phyloP scores from a whole-genome alignment of 257 asterid species.

The Fraxinus quadrangulata region DNA sequence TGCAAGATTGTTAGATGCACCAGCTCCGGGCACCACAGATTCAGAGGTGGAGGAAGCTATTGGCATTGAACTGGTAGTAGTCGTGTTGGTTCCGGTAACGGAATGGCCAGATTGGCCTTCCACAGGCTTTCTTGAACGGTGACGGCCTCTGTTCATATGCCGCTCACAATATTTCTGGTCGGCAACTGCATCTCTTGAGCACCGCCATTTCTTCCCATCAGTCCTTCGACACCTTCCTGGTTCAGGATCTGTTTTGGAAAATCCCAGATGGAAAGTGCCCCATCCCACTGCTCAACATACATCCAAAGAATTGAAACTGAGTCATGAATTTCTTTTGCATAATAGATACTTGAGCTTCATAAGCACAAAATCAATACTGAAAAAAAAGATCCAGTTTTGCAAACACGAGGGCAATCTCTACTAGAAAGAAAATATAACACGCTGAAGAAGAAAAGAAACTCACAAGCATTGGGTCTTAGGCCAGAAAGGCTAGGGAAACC shows the following conservation, averaged over 20 bases:
- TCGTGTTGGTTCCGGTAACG: slow-evolving; percentile 36
- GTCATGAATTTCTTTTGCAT: no score
- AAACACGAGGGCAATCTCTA: no score
- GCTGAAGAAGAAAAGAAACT: slow-evolving; percentile 24
- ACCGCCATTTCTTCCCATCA: slow-evolving; percentile 99
- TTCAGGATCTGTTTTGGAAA: slow-evolving; percentile 73
- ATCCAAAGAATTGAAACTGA: neutral
- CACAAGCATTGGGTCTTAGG: slow-evolving; percentile 63
- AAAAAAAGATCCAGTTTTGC: no score
- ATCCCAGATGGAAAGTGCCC: slow-evolving; percentile 85
- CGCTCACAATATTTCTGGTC: slow-evolving; percentile 97
- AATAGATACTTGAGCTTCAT: no score
- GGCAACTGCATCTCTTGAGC: slow-evolving; percentile 88
- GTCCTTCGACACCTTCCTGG: slow-evolving; percentile 98
- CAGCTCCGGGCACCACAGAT: no score
- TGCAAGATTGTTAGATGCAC: no score
- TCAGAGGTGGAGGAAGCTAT: slow-evolving; percentile 24
- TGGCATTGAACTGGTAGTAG: slow-evolving; percentile 37
- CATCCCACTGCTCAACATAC: slow-evolving; percentile 67
- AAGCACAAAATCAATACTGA: no score
- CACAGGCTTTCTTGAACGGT: slow-evolving; percentile 99
- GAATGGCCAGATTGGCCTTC: slow-evolving; percentile 75
- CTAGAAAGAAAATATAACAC: neutral
- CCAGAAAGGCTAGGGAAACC: slow-evolving; percentile 47
- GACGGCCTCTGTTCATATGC: slow-evolving; percentile 98